These are phyloP conservation scores for Cryptococcus jaspeensis DNA, from an alignment of 1,284 basidiomycete genomes.

Conservation along the genomic window DNA sequence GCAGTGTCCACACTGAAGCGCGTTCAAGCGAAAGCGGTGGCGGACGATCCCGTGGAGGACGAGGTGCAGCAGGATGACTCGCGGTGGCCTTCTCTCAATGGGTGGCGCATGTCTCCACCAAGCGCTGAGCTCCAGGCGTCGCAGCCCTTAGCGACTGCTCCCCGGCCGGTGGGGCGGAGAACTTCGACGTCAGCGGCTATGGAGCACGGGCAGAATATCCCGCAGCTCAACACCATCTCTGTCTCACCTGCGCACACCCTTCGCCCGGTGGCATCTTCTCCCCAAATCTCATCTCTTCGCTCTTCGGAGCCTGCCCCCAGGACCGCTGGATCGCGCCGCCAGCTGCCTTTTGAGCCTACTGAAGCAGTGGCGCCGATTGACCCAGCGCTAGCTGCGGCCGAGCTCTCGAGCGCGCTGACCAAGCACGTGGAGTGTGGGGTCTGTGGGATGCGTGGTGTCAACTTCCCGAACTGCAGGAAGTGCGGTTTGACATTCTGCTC, in stretches of 20 bases:
- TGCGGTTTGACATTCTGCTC: slow-evolving; percentile 46
- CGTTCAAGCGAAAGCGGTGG: slow-evolving; percentile 3
- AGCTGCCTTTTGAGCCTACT: slow-evolving; percentile 28
- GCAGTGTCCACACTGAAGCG: slow-evolving; percentile 9
- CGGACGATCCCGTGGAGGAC: neutral
- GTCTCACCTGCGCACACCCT: slow-evolving; percentile 5
- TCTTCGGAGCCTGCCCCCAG: neutral
- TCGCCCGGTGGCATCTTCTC: slow-evolving; percentile 33
- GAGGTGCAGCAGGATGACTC: neutral
- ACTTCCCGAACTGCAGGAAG: slow-evolving; percentile 47
- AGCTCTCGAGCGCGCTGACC: slow-evolving; percentile 39
- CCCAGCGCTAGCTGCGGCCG: slow-evolving; percentile 38
- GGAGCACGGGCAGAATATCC: too few species aligned
- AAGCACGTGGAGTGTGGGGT: slow-evolving; percentile 44
- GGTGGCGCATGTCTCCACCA: slow-evolving; percentile 16
- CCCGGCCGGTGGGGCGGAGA: too few species aligned
- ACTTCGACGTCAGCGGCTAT: too few species aligned
- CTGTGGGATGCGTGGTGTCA: slow-evolving; percentile 39
- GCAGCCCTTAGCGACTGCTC: too few species aligned
- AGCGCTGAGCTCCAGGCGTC: too few species aligned
- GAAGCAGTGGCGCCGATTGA: slow-evolving; percentile 33
- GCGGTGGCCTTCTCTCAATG: slow-evolving; percentile 16
- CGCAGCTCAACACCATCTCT: too few species aligned
- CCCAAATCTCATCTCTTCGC: slow-evolving; percentile 14
- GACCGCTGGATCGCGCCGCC: slow-evolving; percentile 6